Evolutionary conservation across 305 asterid genomes (phyloP).

Genomic region (Lippia alba): DNA sequence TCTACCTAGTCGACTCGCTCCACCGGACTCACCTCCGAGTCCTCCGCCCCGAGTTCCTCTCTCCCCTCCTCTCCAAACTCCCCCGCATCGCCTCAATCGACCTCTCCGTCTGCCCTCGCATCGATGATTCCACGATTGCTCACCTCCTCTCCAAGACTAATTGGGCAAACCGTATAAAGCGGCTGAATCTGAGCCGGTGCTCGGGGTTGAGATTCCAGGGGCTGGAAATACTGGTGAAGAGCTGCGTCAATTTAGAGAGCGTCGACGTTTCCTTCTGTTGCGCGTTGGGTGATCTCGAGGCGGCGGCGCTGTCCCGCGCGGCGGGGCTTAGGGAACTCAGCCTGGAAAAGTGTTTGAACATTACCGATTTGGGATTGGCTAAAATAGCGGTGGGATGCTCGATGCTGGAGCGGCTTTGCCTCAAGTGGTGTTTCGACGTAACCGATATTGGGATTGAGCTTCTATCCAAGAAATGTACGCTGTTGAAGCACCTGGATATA

Average conservation of each 20-base stretch:
- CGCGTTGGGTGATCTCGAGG: slow-evolving; percentile 69
- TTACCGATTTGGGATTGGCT: slow-evolving; percentile 74
- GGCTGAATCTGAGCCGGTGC: slow-evolving; percentile 60
- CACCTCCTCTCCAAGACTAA: slow-evolving; percentile 27
- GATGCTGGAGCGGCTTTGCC: slow-evolving; percentile 52
- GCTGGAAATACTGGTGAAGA: slow-evolving; percentile 44
- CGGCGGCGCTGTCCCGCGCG: slow-evolving; percentile 57
- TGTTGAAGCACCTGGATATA: slow-evolving; percentile 58
- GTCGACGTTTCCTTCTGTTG: slow-evolving; percentile 62
- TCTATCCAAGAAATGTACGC: slow-evolving; percentile 56
- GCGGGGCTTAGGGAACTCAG: slow-evolving; percentile 51
- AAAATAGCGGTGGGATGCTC: slow-evolving; percentile 59
- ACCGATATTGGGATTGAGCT: slow-evolving; percentile 67
- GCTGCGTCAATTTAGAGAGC: slow-evolving; percentile 47
- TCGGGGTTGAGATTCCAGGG: slow-evolving; percentile 48
- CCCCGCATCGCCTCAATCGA: slow-evolving; percentile 55
- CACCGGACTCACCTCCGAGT: slow-evolving; percentile 62
- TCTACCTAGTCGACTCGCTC: slow-evolving; percentile 58
- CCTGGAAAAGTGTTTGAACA: slow-evolving; percentile 57
- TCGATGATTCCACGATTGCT: slow-evolving; percentile 48
- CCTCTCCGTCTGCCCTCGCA: slow-evolving; percentile 68
- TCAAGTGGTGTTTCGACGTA: slow-evolving; percentile 71
- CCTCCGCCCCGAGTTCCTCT: slow-evolving; percentile 70
- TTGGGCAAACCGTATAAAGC: slow-evolving; percentile 41
- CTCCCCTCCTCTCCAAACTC: slow-evolving; percentile 51